These are phyloP conservation scores for Cryptococcus floricola DNA, from an alignment of 1,284 basidiomycete species.

Conservation along the genomic window DNA sequence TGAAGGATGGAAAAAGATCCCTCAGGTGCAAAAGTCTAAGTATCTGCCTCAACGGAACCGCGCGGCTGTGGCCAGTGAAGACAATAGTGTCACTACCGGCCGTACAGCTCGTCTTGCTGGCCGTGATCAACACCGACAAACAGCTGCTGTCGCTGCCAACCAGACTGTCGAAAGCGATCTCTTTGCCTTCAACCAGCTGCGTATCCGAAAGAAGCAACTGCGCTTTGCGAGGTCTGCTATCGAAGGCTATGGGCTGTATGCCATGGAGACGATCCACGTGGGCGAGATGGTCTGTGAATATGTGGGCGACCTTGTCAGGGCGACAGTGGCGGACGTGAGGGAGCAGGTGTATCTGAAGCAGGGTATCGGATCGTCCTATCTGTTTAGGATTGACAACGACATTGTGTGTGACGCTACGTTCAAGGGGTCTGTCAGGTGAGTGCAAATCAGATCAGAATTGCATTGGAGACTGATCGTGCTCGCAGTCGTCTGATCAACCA, in stretches of 20 bases:
- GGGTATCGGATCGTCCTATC: slow-evolving; percentile 90
- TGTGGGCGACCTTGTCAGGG: slow-evolving; percentile 93
- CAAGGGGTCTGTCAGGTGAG: slow-evolving; percentile 93
- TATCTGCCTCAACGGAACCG: slow-evolving; percentile 65
- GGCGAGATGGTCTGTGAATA: slow-evolving; percentile 99
- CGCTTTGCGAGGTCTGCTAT: slow-evolving; percentile 94
- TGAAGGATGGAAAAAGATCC: slow-evolving; percentile 92
- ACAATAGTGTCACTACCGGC: slow-evolving; percentile 62
- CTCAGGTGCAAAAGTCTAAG: slow-evolving; percentile 82
- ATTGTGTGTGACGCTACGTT: slow-evolving; percentile 96
- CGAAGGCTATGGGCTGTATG: slow-evolving; percentile 96
- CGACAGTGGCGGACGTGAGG: slow-evolving; percentile 92
- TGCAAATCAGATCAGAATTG: slow-evolving; percentile 19
- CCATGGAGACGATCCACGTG: slow-evolving; percentile 85
- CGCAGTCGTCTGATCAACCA: slow-evolving; percentile 88
- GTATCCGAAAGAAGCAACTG: slow-evolving; percentile 96
- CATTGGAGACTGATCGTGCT: background rate
- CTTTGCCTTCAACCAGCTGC: slow-evolving; percentile 93
- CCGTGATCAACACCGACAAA: slow-evolving; percentile 86
- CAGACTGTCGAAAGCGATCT: slow-evolving; percentile 52
- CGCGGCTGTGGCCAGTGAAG: slow-evolving; percentile 51
- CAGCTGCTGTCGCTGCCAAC: slow-evolving; percentile 50
- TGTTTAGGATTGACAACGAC: slow-evolving; percentile 89
- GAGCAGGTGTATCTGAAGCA: slow-evolving; percentile 95
- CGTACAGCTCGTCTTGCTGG: slow-evolving; percentile 91